Percentiles rank a stretch among this genome's conserved stretches.
These are phyloP conservation scores for Fusarium begoniae DNA, from an alignment of 2,329 filamentous ascomycete genomes.

Conservation along the genomic window DNA sequence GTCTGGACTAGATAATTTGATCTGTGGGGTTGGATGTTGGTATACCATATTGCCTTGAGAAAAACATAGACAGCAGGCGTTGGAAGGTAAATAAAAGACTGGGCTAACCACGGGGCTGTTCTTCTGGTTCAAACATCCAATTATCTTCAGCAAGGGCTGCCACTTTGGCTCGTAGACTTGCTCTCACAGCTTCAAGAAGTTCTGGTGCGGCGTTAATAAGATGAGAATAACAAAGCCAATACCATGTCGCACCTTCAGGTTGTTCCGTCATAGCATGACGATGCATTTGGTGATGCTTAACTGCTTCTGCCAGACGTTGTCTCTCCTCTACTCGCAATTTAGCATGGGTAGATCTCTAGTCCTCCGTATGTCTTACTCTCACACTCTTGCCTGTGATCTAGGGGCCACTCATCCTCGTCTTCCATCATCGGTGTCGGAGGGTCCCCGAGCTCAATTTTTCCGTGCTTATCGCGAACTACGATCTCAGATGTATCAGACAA, in stretches of 20 bases:
- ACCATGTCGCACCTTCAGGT: slow-evolving; percentile 65
- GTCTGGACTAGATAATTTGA: slow-evolving; percentile 60
- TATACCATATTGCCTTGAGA: slow-evolving; percentile 40
- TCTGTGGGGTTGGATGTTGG: slow-evolving; percentile 1
- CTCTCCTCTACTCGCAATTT: slow-evolving; percentile 59
- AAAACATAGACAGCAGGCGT: slow-evolving; percentile 43
- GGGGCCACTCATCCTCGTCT: slow-evolving; percentile 62
- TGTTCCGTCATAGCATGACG: slow-evolving; percentile 66
- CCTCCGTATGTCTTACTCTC: slow-evolving; percentile 55
- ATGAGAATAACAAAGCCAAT: not conserved
- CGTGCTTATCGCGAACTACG: slow-evolving; percentile 69
- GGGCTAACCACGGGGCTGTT: slow-evolving; percentile 53
- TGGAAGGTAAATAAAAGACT: slow-evolving; percentile 36
- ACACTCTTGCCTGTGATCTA: slow-evolving; percentile 66
- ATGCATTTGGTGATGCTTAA: slow-evolving; percentile 68
- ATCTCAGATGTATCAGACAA: slow-evolving; percentile 63
- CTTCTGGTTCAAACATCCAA: slow-evolving; percentile 88
- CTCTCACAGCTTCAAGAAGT: slow-evolving; percentile 73
- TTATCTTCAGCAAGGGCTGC: slow-evolving; percentile 80
- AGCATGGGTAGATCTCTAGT: not conserved
- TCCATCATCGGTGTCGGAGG: slow-evolving; percentile 63
- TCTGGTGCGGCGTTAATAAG: slow-evolving; percentile 56
- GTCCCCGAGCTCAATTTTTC: slow-evolving; percentile 69
- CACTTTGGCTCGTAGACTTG: slow-evolving; percentile 77
- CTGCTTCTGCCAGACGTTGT: slow-evolving; percentile 67